phyloP scores from a whole-genome alignment of 1,139 yeast genomes.

The Hansenula sp. region DNA sequence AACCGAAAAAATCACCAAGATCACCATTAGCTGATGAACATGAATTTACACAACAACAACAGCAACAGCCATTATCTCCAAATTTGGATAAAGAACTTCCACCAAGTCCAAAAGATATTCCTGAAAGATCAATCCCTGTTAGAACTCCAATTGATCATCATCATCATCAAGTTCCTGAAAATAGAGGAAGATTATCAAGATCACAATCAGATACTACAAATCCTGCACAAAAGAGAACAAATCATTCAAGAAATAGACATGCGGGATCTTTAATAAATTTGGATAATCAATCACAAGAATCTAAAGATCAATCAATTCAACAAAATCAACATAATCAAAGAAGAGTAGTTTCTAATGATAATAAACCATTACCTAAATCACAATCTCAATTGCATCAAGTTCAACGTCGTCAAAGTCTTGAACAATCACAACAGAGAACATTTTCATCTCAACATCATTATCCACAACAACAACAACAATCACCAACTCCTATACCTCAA shows the following conservation, averaged over 20 bases:
- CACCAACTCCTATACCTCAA: background rate
- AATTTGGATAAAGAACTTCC: constrained; percentile 3
- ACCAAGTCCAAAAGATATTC: constrained; percentile 2
- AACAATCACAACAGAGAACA: background rate
- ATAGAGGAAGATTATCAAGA: constrained; percentile 6
- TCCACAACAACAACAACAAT: background rate
- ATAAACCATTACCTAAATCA: background rate
- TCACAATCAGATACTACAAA: constrained; percentile 14
- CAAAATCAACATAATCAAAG: background rate
- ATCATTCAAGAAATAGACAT: constrained; percentile 24
- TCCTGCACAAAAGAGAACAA: constrained; percentile 11
- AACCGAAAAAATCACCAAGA: constrained; percentile 11
- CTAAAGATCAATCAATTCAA: background rate
- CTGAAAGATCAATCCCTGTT: constrained; percentile 4
- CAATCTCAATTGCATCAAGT: background rate
- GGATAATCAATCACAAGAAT: constrained; percentile 1
- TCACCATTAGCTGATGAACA: constrained; percentile 17
- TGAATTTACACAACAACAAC: constrained; percentile 3
- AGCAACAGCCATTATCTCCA: constrained; percentile 5
- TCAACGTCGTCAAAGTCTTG: background rate
- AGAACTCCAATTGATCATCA: constrained; percentile 1
- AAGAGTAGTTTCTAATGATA: background rate
- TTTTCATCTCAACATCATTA: background rate
- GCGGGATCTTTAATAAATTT: constrained; percentile 19
- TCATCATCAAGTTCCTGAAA: background rate